phyloP scores from a whole-genome alignment of 768 basidiomycete genomes.

The Phylloporus sp. region DNA sequence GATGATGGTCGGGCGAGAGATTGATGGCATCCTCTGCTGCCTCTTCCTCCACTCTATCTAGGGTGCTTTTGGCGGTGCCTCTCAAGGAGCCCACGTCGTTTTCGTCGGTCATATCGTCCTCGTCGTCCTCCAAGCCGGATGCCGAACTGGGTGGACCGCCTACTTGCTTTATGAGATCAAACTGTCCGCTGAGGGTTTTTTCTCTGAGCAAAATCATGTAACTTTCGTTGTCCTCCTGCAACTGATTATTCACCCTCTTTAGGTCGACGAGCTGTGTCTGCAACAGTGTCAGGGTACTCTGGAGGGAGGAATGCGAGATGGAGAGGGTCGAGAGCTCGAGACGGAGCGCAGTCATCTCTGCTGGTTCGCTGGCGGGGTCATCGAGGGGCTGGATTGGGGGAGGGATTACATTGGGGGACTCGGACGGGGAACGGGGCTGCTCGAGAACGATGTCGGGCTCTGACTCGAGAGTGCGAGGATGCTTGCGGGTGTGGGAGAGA shows the following conservation, averaged over 20 bases:
- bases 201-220: constrained; percentile 93
- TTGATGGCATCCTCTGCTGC: constrained; percentile 39
- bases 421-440: constrained; percentile 28
- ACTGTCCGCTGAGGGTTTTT: constrained; percentile 85
- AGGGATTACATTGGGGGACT: constrained; percentile 17
- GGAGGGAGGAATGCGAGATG: constrained; percentile 76
- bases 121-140: constrained; percentile 37
- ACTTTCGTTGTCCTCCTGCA: constrained; percentile 95
- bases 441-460: constrained; percentile 41
- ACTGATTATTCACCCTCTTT: constrained; percentile 78
- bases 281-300: constrained; percentile 78
- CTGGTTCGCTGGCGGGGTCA: constrained; percentile 71
- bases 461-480: constrained; percentile 29
- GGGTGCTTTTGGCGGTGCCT: constrained; percentile 51
- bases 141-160: constrained; percentile 41
- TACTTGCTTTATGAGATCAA: constrained; percentile 69
- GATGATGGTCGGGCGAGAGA: constrained; percentile 34
- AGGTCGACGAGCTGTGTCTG: constrained; percentile 83
- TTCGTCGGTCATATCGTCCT: constrained; percentile 29
- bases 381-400: constrained; percentile 44
- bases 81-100: constrained; percentile 53
- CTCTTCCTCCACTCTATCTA: constrained; percentile 61
- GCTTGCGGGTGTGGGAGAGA: constrained; percentile 61
- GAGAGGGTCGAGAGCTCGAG: constrained; percentile 84
- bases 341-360: constrained; percentile 79